Conservation (phyloP, 2,329 filamentous ascomycete genomes). For the Colletotrichum liaoningense region DNA sequence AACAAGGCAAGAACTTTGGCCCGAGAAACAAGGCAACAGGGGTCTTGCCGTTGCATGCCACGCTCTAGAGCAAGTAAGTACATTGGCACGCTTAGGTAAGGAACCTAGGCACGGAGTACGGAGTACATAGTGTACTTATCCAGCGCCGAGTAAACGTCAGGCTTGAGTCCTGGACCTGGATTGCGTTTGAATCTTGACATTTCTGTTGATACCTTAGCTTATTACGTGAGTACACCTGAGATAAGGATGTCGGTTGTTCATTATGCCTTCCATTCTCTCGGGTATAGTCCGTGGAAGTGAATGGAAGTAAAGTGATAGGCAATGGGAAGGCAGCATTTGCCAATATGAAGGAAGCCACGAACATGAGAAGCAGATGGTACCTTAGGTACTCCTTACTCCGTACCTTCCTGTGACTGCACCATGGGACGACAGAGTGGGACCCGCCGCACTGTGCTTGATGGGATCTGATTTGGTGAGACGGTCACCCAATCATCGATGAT, state of each 20-base stretch:
- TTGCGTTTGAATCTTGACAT: neutral
- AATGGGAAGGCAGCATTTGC: neutral
- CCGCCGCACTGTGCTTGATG: slow-evolving; percentile 14
- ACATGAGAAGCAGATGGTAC: neutral
- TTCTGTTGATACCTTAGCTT: too few species aligned
- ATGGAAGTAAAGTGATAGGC: too few species aligned
- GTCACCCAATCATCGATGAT: neutral
- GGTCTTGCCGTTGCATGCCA: slow-evolving; percentile 3
- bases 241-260: neutral
- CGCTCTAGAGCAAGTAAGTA: neutral
- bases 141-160: neutral
- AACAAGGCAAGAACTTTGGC: neutral
- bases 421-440: neutral
- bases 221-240: too few species aligned
- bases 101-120: neutral
- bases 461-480: neutral
- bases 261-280: neutral
- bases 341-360: neutral
- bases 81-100: too few species aligned
- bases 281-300: too few species aligned
- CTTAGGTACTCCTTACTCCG: too few species aligned
- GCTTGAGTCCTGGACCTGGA: neutral
- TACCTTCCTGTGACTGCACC: neutral
- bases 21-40: slow-evolving; percentile 23
- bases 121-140: neutral